Evolutionary conservation across 2,329 filamentous ascomycete genomes (phyloP), one percentile per base, ranked within the genome.

Genomic region (Ascochyta pisi): DNA sequence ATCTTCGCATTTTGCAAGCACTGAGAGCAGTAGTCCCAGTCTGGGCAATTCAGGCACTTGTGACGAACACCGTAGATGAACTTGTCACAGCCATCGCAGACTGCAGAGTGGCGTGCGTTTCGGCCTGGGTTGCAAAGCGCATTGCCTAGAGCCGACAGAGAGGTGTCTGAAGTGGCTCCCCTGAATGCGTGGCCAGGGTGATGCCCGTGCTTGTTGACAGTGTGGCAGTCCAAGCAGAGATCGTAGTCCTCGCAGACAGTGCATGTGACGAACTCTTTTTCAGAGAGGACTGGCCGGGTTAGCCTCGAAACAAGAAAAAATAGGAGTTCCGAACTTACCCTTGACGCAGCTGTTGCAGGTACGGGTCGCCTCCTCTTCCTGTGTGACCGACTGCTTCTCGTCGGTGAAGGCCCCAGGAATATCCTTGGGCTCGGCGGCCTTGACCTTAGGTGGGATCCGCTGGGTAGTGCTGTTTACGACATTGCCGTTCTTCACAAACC

Each of bases 41-140:
- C 95, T 39, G 96, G 95, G 81, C 95, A 99, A 74, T 92, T 89
- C 62, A 98, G 83, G 76, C 95, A 99, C 83, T 99, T 99, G 85
- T 98, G 89, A 66, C 95, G 94, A 54, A 96, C 84, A 66, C 95
- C 96, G 66, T 84, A 83, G 69, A 99, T 95, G 75, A 86, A 87
- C 83, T 86, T 89, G 68, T 98, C 91, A 75, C 96, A 99, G 37
- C 91, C 91, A 79, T 99, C 95, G 73, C 95, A 99, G 62, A 97
- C 88, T 58, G 96, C 95, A 57, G 90, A 87, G 79, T 99, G 95
- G 58, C 84, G 82, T 68, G 88, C 84, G 74, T 91, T 91, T 58
- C 94, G 90, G 63, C 95, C 94, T 33, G 94, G 86, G 33, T 82
- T 82, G 73, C 96, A 88, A 64, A 91, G 88, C 60, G 82, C 82